Percentiles rank a stretch among this genome's conserved stretches.
Conservation (phyloP, 768 basidiomycete genomes). For the Hydnum rufescens region DNA sequence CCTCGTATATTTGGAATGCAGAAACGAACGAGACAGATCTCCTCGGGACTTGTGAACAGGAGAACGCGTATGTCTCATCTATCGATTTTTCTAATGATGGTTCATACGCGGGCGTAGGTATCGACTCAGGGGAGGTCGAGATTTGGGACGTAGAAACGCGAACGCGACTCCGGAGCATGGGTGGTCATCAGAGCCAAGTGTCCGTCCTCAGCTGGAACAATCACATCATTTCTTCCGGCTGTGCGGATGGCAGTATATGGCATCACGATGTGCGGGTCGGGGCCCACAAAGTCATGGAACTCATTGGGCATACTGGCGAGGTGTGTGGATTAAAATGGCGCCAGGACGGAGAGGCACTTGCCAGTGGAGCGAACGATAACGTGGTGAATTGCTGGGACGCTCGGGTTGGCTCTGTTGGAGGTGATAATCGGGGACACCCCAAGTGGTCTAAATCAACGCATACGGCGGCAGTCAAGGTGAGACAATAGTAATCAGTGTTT, state of each 20-base stretch:
- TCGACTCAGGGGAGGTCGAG: conserved; percentile 70
- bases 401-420: conserved; percentile 34
- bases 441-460: conserved; percentile 89
- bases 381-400: conserved; percentile 98
- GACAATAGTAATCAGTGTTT: no score
- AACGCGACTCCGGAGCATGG: conserved; percentile 77
- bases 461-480: conserved; percentile 51
- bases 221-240: conserved; percentile 73
- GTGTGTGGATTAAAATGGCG: conserved; percentile 89
- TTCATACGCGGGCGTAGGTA: conserved; percentile 61
- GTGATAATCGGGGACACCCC: conserved; percentile 25
- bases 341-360: conserved; percentile 69
- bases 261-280: conserved; percentile 87
- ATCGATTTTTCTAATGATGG: conserved; percentile 69
- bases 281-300: conserved; percentile 74
- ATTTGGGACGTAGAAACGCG: conserved; percentile 81
- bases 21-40: conserved; percentile 71
- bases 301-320: conserved; percentile 79
- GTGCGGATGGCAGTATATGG: conserved; percentile 87
- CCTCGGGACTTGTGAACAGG: conserved; percentile 45
- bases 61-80: conserved; percentile 54
- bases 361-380: conserved; percentile 93
- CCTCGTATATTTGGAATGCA: conserved; percentile 87
- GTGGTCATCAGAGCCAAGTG: conserved; percentile 65
- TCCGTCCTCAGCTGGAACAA: conserved; percentile 74